phyloP scores from a whole-genome alignment of 2,329 filamentous ascomycete genomes.

The Dactylellina parvicollis region DNA sequence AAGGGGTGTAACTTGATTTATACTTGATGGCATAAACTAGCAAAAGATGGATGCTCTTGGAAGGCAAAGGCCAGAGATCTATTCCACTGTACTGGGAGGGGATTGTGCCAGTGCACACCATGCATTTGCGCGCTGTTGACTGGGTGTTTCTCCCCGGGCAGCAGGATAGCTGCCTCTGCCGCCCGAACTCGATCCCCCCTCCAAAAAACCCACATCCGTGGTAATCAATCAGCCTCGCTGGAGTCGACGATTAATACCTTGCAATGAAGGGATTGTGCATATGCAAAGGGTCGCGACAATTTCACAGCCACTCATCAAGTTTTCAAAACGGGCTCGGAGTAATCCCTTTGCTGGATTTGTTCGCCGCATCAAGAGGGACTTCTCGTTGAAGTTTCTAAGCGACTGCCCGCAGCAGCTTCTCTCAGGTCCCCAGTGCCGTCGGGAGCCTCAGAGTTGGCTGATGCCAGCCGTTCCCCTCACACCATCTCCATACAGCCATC shows the following conservation, averaged over 20 bases:
- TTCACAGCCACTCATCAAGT: background rate
- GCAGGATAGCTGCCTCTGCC: conserved; percentile 3
- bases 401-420: background rate
- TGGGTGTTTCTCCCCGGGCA: conserved; percentile 23
- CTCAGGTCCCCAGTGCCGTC: conserved; percentile 2
- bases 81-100: conserved; percentile 5
- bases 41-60: conserved; percentile 26
- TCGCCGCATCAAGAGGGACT: background rate
- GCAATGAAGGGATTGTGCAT: conserved; percentile 2
- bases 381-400: conserved; percentile 8
- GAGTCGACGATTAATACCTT: background rate
- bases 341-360: conserved; percentile 9
- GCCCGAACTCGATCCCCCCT: background rate
- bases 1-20: conserved; percentile 45
- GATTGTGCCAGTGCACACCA: conserved; percentile 28
- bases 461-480: conserved; percentile 10
- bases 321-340: conserved; percentile 1
- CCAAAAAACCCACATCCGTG: background rate
- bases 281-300: background rate
- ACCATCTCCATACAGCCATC: conserved; percentile 1
- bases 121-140: conserved; percentile 21
- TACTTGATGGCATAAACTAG: conserved; percentile 15
- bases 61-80: conserved; percentile 5
- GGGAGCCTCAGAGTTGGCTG: background rate
- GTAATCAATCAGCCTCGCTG: background rate